A percentile compares a stretch with the other conserved stretches of the same genome.
Evolutionary conservation across 257 asterid species (phyloP).

Genomic region (Paulownia fortunei): DNA sequence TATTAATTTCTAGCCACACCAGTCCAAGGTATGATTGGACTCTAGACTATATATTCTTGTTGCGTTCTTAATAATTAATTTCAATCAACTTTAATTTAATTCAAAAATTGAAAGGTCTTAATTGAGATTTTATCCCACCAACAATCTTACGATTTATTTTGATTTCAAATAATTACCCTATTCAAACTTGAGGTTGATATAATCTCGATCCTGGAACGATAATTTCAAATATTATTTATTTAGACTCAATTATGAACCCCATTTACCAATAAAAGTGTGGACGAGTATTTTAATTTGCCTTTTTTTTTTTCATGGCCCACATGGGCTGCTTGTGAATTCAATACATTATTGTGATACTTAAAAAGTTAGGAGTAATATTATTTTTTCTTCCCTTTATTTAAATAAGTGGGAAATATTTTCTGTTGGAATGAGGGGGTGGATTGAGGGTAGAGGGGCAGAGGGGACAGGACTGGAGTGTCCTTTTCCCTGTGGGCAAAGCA

Average conservation of each 20-base stretch:
- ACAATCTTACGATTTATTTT: no score
- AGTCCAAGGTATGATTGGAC: neutral
- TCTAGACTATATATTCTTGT: neutral
- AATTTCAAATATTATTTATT: no score
- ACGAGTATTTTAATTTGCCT: no score
- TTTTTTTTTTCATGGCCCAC: neutral
- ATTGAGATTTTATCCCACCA: no score
- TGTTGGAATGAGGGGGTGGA: conserved; percentile 32
- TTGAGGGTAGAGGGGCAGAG: neutral
- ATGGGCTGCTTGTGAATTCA: neutral
- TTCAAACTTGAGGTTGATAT: no score
- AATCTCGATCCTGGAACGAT: no score
- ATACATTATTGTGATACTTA: neutral
- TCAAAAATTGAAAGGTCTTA: no score
- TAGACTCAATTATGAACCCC: no score
- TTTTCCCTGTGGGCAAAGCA: conserved; percentile 24
- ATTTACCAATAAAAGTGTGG: no score
- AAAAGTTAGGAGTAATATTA: no score
- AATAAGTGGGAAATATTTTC: conserved; percentile 23
- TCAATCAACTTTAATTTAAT: neutral
- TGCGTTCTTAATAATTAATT: neutral
- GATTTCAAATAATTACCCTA: no score
- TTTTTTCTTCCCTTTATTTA: no score
- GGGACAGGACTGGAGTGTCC: conserved; percentile 23
- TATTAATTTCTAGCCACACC: neutral